A percentile compares a stretch with the other conserved stretches of the same genome.
Conservation (phyloP, 768 basidiomycete species). For the Tulasnella calospora region DNA sequence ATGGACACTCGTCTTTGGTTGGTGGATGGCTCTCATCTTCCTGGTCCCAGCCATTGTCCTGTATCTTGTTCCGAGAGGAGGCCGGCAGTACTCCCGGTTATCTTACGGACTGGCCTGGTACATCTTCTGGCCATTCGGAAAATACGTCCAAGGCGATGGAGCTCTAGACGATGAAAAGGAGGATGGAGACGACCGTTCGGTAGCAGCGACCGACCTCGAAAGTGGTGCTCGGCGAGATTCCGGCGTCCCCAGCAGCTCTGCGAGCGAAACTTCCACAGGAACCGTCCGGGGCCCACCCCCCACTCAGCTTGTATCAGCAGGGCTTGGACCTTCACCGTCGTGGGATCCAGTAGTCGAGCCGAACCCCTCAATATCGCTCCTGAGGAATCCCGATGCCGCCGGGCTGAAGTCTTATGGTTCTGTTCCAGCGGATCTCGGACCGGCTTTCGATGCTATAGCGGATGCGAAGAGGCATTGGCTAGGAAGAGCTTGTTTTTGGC, state of each 20-base stretch:
- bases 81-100: constrained; percentile 75
- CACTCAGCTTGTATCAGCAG: constrained; percentile 33
- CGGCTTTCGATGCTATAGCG: neutral
- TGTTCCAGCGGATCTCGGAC: constrained; percentile 26
- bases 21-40: constrained; percentile 82
- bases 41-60: constrained; percentile 63
- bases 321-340: constrained; percentile 31
- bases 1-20: constrained; percentile 86
- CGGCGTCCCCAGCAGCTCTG: constrained; percentile 35
- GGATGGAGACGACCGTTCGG: constrained; percentile 35
- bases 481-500: constrained; percentile 78
- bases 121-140: constrained; percentile 95
- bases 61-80: constrained; percentile 71
- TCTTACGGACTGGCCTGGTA: constrained; percentile 95
- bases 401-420: constrained; percentile 32
- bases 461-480: constrained; percentile 43
- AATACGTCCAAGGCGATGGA: constrained; percentile 86
- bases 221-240: constrained; percentile 27
- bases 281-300: constrained; percentile 31
- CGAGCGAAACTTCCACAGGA: constrained; percentile 27
- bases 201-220: constrained; percentile 35
- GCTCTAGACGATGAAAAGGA: constrained; percentile 33
- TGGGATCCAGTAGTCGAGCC: constrained; percentile 30
- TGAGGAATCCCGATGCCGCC: constrained; percentile 27
- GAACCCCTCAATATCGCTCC: constrained; percentile 28